Evolutionary conservation across 805 yeast species (phyloP), one percentile per base, ranked within the genome.

Genomic region (Ogataea paraovalis): DNA sequence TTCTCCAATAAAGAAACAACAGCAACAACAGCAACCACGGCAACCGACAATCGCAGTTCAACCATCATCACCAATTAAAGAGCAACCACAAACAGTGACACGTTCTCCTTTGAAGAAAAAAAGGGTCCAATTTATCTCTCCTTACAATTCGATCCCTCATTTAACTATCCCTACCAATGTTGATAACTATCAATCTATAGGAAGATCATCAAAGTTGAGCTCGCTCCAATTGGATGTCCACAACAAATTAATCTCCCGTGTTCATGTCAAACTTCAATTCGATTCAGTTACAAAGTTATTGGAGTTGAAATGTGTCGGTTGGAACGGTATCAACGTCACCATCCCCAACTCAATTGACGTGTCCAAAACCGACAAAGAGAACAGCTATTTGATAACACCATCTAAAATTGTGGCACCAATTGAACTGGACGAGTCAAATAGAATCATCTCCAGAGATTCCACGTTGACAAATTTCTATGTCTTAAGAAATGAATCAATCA

Each of bases 241-340:
- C 16, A 78, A 77, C 61, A 80, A 78, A 59, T 73, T 74, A 36
- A 78, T 87, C 20, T 85, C 94, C 13, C 77, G 96, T 44, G 72
- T 74, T 10, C 96, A 87, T 64, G 73, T 83, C 44, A 65, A 69
- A 14, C 59, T 85, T 2, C 68, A 74, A 22, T 82, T 76, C 60
- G 60, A 70, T 25, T 56, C 69, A 1, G 60, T 58, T 3, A 62
- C 63, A 10, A 68, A 76, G 30, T 56, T 71, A 41, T 63, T 88
- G 40, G 70, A 67, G 14, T 62, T 92, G 43, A 76, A 76, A 40
- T 92, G 97, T 65, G 64, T 80, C 46, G 97, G 98, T 3, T 78
- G 82, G 67, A 92, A 92, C 64, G 97, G 97, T 10, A 68, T 87
- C 43, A 74, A 78, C 9, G 76, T 90, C 18, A 72, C 77, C 4